phyloP scores from a whole-genome alignment of 208 protist genomes.

The Borovskyia barvae region DNA sequence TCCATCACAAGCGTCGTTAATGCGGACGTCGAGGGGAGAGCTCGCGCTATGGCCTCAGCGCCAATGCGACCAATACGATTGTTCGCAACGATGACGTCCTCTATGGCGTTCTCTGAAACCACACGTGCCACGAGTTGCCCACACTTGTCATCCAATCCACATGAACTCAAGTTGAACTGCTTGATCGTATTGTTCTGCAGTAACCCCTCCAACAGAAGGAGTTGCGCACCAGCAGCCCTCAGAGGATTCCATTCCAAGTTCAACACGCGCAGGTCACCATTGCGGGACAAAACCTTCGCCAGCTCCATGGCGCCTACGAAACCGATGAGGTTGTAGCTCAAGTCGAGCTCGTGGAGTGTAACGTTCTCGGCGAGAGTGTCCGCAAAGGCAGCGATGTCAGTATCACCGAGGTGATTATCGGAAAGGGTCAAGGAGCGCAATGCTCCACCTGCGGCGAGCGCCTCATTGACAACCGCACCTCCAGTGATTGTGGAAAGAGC shows the following conservation, averaged over 20 bases:
- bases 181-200: slow-evolving; percentile 90
- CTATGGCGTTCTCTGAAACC: slow-evolving; percentile 83
- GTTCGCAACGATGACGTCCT: slow-evolving; percentile 88
- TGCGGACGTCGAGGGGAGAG: slow-evolving; percentile 66
- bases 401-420: slow-evolving; percentile 73
- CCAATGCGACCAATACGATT: slow-evolving; percentile 80
- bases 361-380: slow-evolving; percentile 81
- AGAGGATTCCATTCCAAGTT: slow-evolving; percentile 92
- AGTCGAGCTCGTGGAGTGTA: slow-evolving; percentile 68
- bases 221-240: slow-evolving; percentile 45
- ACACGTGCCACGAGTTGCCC: slow-evolving; percentile 67
- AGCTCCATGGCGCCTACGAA: slow-evolving; percentile 72
- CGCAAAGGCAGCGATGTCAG: slow-evolving; percentile 63
- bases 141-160: slow-evolving; percentile 76
- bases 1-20: slow-evolving; percentile 74
- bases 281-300: slow-evolving; percentile 69
- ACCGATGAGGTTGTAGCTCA: slow-evolving; percentile 88
- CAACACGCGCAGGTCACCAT: slow-evolving; percentile 80
- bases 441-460: slow-evolving; percentile 54
- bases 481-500: slow-evolving; percentile 19
- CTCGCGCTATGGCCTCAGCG: slow-evolving; percentile 74
- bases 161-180: slow-evolving; percentile 79
- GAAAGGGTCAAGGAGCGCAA: slow-evolving; percentile 57
- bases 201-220: slow-evolving; percentile 75
- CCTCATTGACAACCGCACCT: slow-evolving; percentile 60